Evolutionary conservation across 169 alveolate genomes (phyloP).

Genomic region (Eimeria praecox): DNA sequence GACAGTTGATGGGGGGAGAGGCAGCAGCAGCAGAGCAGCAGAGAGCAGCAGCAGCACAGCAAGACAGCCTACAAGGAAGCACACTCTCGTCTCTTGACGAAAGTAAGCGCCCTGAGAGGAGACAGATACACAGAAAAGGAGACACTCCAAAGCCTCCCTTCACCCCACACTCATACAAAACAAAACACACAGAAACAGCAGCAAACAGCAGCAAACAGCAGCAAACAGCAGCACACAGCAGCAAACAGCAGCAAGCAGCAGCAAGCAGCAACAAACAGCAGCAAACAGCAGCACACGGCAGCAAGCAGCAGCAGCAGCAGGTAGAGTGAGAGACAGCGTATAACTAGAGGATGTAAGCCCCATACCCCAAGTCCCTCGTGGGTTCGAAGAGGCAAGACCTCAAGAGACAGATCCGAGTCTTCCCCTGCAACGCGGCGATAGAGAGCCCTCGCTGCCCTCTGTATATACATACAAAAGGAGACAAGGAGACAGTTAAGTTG

Average conservation of each 20-base stretch:
- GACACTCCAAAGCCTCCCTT: no score
- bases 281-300: neutral
- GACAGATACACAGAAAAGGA: neutral
- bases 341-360: no score
- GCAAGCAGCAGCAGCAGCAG: neutral
- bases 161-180: no score
- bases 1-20: neutral
- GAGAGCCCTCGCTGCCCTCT: conserved; percentile 39
- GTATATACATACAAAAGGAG: neutral
- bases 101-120: conserved; percentile 6
- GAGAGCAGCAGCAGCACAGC: conserved; percentile 52
- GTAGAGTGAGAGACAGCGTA: neutral
- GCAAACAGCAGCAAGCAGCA: neutral
- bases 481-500: neutral
- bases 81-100: conserved; percentile 22
- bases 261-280: no score
- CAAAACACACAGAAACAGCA: neutral
- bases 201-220: neutral
- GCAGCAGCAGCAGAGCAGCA: conserved; percentile 24
- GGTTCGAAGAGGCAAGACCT: conserved; percentile 34
- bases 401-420: conserved; percentile 38
- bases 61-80: conserved; percentile 35
- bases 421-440: conserved; percentile 58
- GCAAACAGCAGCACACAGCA: neutral
- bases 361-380: conserved; percentile 35